Percentiles rank a stretch among this genome's conserved stretches.
Evolutionary conservation across 306 rosid species (phyloP).

Genomic region (Vachellia pachyceras): DNA sequence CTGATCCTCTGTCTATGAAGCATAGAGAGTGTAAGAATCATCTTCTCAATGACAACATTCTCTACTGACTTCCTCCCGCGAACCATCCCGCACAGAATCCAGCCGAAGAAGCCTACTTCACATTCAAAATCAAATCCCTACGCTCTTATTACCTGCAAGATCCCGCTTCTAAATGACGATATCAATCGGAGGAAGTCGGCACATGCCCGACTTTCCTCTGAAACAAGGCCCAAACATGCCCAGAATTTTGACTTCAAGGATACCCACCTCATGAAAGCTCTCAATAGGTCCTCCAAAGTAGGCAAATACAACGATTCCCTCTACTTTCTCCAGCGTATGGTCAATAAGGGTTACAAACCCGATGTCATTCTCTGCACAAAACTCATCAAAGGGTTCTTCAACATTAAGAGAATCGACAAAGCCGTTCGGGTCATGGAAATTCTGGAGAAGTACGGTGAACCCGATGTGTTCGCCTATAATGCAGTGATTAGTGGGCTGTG

Average conservation of each 20-base stretch:
- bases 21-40: conserved; percentile 1
- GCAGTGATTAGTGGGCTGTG: conserved; percentile 76
- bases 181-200: conserved; percentile 41
- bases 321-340: conserved; percentile 73
- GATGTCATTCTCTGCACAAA: conserved; percentile 75
- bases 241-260: conserved; percentile 50
- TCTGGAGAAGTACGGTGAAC: conserved; percentile 75
- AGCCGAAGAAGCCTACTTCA: conserved; percentile 43
- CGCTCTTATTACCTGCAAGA: conserved; percentile 42
- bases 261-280: conserved; percentile 61
- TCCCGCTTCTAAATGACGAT: conserved; percentile 39
- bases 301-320: conserved; percentile 73
- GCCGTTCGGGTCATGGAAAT: conserved; percentile 76
- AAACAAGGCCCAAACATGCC: conserved; percentile 39
- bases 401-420: conserved; percentile 56
- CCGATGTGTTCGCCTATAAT: conserved; percentile 80
- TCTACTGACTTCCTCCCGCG: conserved; percentile 67
- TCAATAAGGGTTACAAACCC: conserved; percentile 69
- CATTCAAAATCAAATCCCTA: conserved; percentile 39
- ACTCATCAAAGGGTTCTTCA: conserved; percentile 77
- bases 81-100: conserved; percentile 44
- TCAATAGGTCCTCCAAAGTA: conserved; percentile 65
- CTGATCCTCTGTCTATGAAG: conserved; percentile 40
- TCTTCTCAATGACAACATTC: conserved; percentile 57
- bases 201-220: conserved; percentile 40